Conservation (phyloP, 23 red algal genomes). For the Gracilaria vermiculophylla region DNA sequence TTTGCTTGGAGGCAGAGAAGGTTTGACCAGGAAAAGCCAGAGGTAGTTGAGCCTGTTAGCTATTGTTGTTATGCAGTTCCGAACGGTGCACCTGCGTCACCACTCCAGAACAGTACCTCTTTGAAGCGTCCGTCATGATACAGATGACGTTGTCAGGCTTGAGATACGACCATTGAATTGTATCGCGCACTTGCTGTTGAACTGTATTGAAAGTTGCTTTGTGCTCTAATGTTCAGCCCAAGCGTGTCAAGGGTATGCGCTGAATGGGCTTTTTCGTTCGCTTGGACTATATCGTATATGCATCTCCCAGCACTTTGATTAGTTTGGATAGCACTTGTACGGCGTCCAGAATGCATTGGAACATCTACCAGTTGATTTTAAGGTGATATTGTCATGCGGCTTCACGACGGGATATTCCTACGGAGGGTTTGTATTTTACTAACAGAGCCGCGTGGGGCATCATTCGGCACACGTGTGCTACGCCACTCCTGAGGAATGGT, state of each 20-base stretch:
- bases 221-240: not conserved
- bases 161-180: not conserved
- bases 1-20: not conserved
- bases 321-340: not conserved
- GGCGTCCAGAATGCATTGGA: not conserved
- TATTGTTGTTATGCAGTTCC: not conserved
- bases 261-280: slow-evolving; percentile 16
- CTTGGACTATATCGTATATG: not conserved
- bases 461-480: too few species aligned
- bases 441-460: too few species aligned
- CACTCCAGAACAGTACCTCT: slow-evolving; percentile 23
- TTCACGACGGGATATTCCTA: too few species aligned
- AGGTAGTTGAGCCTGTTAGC: slow-evolving; percentile 1
- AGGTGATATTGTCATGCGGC: too few species aligned
- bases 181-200: slow-evolving; percentile 1
- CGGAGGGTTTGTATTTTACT: too few species aligned
- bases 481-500: too few species aligned
- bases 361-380: slow-evolving; percentile 28
- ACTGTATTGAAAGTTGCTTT: not conserved
- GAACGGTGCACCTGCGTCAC: not conserved
- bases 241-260: not conserved
- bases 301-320: not conserved
- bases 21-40: slow-evolving; percentile 4
- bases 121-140: slow-evolving; percentile 28
- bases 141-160: not conserved